Base-by-base conservation (phyloP, 2,329 filamentous ascomycete species). In the Emergomyces pasteurianus region DNA sequence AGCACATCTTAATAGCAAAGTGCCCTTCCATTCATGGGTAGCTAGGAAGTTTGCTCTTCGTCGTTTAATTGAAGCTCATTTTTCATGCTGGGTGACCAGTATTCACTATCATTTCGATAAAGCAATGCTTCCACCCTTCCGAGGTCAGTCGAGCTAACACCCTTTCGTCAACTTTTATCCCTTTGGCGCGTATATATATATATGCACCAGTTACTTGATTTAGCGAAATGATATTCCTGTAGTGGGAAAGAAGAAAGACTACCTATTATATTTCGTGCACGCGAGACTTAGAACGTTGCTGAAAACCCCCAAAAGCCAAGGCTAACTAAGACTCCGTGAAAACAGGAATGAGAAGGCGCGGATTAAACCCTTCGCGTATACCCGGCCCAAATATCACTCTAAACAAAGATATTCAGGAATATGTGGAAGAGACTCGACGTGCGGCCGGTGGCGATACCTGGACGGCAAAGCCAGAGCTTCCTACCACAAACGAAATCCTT, bases 391-490 rank as follows among this genome's bases (percentile, higher is more conserved):
- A 59, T 16, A 23, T 61, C 14, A 14, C 43, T 26, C 65, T 67
- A n/a, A 71, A 74, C 58, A 67, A 64, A 40, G 65, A 67, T n/a
- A 71, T 76, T 50, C 64, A 61, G 52, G 61, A 64, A 12, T 73
- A 73, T 60, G 68, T 72, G 36, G 54, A 63, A 1, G 65, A 65
- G 18, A 60, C 63, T n/a, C 62, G 60, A 38, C 28, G 46, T 14
- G 61, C 65, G n/a, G 58, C 60, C 4, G 36, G 54, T 1, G 26
- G 43, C 23, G 66, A 69, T 8, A 60, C 64, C 6, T 78, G 76
- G 77, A 63, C 69, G 14, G 63, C 62, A 1, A 74, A 71, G 38
- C 72, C 74, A 1, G 77, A 78, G 50, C 60, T 78, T 26, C 77
- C 77, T 4, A 70, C 75, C 3, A 61, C 69, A 2, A 64, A 70